A percentile compares a stretch with the other conserved stretches of the same genome.
Conservation (phyloP, 768 basidiomycete genomes). For the Boletellus ananiceps region DNA sequence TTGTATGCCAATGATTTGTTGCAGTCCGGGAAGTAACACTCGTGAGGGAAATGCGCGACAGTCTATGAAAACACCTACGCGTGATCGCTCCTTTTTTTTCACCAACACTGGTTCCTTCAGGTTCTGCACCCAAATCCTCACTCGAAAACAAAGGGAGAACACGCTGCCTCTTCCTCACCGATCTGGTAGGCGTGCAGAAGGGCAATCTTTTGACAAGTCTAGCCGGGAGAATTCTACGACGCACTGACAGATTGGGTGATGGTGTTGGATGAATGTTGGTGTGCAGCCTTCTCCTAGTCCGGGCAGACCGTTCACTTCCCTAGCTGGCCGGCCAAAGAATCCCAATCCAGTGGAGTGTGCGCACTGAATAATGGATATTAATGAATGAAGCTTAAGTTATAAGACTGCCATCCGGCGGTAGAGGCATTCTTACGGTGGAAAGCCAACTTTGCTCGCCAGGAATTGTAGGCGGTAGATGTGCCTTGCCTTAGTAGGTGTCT, state of each 20-base stretch:
- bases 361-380: slow-evolving; percentile 9
- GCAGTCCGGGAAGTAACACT: slow-evolving; percentile 81
- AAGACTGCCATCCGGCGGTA: no score
- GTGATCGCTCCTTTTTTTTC: neutral
- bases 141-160: slow-evolving; percentile 87
- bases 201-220: slow-evolving; percentile 2
- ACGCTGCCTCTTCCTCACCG: slow-evolving; percentile 78
- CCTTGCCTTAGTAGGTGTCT: no score
- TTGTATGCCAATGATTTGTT: slow-evolving; percentile 51
- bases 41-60: slow-evolving; percentile 36
- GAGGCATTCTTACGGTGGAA: no score
- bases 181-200: slow-evolving; percentile 55
- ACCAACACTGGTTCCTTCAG: slow-evolving; percentile 35
- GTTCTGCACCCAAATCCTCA: slow-evolving; percentile 84
- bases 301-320: slow-evolving; percentile 41
- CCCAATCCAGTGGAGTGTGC: neutral
- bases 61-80: slow-evolving; percentile 30
- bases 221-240: slow-evolving; percentile 73
- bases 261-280: slow-evolving; percentile 62
- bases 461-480: no score
- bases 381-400: no score
- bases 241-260: slow-evolving; percentile 56
- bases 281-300: slow-evolving; percentile 61
- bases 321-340: slow-evolving; percentile 23
- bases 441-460: no score